These are phyloP conservation scores for Tricholomella constricta DNA, from an alignment of 768 basidiomycete genomes.

Conservation along the genomic window DNA sequence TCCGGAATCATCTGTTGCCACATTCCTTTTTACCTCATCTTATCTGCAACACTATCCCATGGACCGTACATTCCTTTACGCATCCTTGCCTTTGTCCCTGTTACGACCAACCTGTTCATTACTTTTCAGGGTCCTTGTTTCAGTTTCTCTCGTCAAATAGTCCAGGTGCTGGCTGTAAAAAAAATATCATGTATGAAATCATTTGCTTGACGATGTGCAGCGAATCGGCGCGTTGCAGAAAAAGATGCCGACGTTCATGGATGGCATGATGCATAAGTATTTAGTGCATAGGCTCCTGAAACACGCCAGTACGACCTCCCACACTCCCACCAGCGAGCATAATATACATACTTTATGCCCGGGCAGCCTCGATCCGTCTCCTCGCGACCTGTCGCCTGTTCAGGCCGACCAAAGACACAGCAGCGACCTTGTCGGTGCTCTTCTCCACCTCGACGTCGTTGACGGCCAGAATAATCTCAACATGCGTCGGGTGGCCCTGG, in stretches of 20 bases:
- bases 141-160: not conserved
- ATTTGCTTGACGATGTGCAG: not conserved
- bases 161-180: not conserved
- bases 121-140: no score
- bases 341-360: constrained; percentile 38
- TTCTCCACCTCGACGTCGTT: constrained; percentile 86
- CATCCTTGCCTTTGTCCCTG: no score
- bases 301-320: constrained; percentile 17
- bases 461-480: constrained; percentile 89
- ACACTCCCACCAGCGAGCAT: not conserved
- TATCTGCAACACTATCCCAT: not conserved
- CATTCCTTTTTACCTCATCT: not conserved
- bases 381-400: constrained; percentile 88
- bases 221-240: constrained; percentile 8
- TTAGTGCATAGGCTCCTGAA: constrained; percentile 21
- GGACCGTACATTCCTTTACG: no score
- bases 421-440: constrained; percentile 76
- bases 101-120: no score
- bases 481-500: constrained; percentile 96
- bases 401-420: constrained; percentile 58
- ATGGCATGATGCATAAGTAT: constrained; percentile 26
- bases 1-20: not conserved
- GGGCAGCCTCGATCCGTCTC: constrained; percentile 84
- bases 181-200: not conserved
- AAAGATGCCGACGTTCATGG: constrained; percentile 15